Evolutionary conservation across 331 rosid genomes (phyloP).

Genomic region (Rosa hybrid): DNA sequence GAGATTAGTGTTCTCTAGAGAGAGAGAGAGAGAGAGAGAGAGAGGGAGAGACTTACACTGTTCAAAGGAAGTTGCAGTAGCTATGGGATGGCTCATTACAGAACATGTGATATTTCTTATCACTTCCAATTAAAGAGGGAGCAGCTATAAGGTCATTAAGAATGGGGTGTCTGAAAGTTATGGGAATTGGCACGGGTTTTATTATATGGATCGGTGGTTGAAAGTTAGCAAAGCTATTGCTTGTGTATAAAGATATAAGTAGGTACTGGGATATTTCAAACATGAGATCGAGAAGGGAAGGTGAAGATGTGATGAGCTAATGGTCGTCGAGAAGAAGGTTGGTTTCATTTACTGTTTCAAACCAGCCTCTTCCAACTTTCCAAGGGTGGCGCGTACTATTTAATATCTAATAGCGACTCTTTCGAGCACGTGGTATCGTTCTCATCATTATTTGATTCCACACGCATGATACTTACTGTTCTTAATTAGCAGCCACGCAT

Average conservation of each 20-base stretch:
- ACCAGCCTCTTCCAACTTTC: neutral
- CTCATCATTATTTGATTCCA: neutral
- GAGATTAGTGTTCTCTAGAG: neutral
- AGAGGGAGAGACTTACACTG: slow-evolving; percentile 18
- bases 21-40: slow-evolving; percentile 13
- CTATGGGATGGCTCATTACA: slow-evolving; percentile 5
- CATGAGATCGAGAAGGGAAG: neutral
- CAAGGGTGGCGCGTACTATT: neutral
- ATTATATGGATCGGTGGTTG: neutral
- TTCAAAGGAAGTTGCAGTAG: neutral
- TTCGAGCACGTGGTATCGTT: neutral
- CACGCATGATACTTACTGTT: too few species aligned
- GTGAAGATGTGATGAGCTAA: slow-evolving; percentile 3
- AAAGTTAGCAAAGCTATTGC: neutral
- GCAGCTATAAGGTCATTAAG: neutral
- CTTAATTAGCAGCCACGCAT: neutral
- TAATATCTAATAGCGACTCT: neutral
- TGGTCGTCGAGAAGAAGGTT: neutral
- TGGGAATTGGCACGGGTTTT: neutral
- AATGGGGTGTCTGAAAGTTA: neutral
- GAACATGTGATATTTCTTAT: neutral
- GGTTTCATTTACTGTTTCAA: neutral
- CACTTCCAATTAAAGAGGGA: neutral
- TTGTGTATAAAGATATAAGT: neutral
- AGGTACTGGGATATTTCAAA: neutral